Conservation (phyloP, 495 filamentous ascomycete species). For the Acidomyces sp. region DNA sequence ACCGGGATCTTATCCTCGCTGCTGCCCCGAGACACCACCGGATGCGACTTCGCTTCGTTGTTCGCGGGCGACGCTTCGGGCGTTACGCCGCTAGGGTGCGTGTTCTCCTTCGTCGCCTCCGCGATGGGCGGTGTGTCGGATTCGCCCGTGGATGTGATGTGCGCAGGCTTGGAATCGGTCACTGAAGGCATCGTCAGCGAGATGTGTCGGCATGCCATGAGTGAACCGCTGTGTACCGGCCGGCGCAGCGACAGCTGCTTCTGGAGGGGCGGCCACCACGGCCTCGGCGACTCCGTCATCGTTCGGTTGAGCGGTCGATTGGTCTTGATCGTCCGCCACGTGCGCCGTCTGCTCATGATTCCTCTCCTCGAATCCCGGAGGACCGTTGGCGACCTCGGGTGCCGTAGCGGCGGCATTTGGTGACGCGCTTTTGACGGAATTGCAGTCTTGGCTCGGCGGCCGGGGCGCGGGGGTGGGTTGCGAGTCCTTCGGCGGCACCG, state of each 20-base stretch:
- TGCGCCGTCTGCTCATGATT: no score
- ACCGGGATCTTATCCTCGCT: conserved; percentile 8
- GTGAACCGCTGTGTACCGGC: conserved; percentile 1
- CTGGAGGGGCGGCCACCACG: not conserved
- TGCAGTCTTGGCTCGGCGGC: not conserved
- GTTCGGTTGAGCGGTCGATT: conserved; percentile 8
- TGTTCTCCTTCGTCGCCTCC: not conserved
- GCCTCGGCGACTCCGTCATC: conserved; percentile 6
- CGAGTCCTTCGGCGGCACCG: conserved; percentile 4
- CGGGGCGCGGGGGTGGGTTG: not conserved
- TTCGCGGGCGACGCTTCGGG: not conserved
- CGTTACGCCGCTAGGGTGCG: not conserved
- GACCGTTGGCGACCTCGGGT: no score
- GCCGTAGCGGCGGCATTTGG: no score
- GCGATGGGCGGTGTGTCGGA: not conserved
- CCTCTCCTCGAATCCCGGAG: no score
- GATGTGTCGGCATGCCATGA: not conserved
- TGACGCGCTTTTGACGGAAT: no score
- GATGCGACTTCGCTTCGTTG: not conserved
- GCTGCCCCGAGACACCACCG: not conserved
- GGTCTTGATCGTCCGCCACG: no score
- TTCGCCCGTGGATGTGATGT: conserved; percentile 2
- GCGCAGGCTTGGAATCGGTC: conserved; percentile 3
- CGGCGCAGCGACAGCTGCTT: conserved; percentile 4
- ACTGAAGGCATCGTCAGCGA: not conserved